A percentile compares a stretch with the other conserved stretches of the same genome.
Evolutionary conservation across 2,329 filamentous ascomycete species (phyloP).

Genomic region (Talaromyces pinophilus): DNA sequence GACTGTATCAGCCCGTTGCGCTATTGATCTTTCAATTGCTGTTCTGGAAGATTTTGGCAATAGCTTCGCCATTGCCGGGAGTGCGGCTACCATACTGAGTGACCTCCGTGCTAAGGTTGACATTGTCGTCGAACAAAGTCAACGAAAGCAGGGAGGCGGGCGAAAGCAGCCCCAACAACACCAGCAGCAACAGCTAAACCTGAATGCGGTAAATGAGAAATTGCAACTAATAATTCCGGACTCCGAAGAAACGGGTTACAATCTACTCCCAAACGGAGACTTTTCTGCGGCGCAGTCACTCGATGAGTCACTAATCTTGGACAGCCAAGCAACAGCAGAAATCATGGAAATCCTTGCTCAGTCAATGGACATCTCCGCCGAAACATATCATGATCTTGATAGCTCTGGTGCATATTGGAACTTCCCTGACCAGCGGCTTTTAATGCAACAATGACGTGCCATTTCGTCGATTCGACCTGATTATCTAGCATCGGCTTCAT

Average conservation of each 20-base stretch:
- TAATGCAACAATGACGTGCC: neutral
- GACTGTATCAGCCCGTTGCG: neutral
- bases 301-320: neutral
- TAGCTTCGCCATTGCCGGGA: neutral
- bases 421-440: neutral
- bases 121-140: neutral
- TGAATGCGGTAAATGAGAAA: neutral
- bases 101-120: neutral
- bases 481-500: neutral
- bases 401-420: neutral
- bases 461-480: neutral
- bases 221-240: neutral
- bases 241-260: neutral
- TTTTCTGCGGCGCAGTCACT: neutral
- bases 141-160: neutral
- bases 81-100: neutral
- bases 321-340: neutral
- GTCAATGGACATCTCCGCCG: neutral
- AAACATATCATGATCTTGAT: constrained; percentile 23
- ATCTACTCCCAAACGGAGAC: neutral
- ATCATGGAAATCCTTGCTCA: neutral
- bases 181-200: neutral
- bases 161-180: neutral
- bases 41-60: neutral
- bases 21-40: neutral